Evolutionary conservation across 2,329 filamentous ascomycete species (phyloP), one percentile per base, ranked within the genome.

Genomic region (Tolypocladium endophyticum): DNA sequence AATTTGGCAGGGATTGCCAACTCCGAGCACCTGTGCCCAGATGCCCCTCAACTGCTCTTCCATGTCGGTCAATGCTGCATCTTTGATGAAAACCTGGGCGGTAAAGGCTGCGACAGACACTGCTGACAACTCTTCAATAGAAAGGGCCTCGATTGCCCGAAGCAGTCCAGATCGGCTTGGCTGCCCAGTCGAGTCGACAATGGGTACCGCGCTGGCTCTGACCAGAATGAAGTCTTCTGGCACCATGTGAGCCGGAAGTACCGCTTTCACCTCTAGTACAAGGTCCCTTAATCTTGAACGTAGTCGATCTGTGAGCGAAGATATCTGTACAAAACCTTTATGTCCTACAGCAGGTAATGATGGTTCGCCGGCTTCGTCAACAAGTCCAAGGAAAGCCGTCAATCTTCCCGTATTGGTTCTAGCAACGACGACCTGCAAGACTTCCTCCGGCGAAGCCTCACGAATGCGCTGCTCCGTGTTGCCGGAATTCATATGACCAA

Each of bases 251-350:
- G 16, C 23, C 7, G 55, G 55, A 16, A 56, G 55, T 7, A 56
- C 12, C 7, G 39, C 25, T n/a, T 35, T 12, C 55, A 56, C n/a
- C n/a, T 56, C 55, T 4, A 16, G 18, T 12, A 56, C 25, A 14
- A 56, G 28, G 20, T 56, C 55, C 2, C 23, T 6, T 14, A 45
- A 20, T 20, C 33, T 35, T 11, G 36, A 41, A 23, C 54, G n/a
- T 16, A 38, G 9, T 14, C 23, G 36, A 7, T 39, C 76, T 7
- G 33, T 39, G 4, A 56, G 38, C 3, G 54, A 41, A 9, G 54
- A 56, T 28, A 41, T 3, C 4, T 25, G 14, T 16, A 56, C 36
- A n/a, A 56, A 56, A 18, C 8, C 4, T 4, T 3, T 16, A 6
- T 20, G 25, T 7, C 47, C 47, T 14, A 33, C 6, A 18, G 7